phyloP scores from a whole-genome alignment of 345 rosid genomes.

The Stellera chamaejasme region DNA sequence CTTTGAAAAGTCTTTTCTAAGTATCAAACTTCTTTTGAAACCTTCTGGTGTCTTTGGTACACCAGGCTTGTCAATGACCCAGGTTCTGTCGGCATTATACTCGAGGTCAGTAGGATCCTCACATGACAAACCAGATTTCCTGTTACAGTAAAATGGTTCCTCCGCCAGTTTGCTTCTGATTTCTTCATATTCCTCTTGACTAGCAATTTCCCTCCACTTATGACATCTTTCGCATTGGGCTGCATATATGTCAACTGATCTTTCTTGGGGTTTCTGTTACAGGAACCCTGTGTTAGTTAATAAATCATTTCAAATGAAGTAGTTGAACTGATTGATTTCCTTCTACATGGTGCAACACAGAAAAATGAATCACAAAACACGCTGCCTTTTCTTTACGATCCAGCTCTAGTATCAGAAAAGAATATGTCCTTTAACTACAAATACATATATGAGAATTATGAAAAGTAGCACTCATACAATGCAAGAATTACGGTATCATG shows the following conservation, averaged over 20 bases:
- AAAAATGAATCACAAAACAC: too few species aligned
- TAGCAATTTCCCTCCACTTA: conserved; percentile 67
- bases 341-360: too few species aligned
- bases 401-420: too few species aligned
- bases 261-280: conserved; percentile 16
- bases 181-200: conserved; percentile 64
- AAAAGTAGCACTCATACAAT: too few species aligned
- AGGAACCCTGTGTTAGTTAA: background rate
- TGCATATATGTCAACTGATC: conserved; percentile 57
- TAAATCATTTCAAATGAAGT: too few species aligned
- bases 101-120: conserved; percentile 59
- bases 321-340: too few species aligned
- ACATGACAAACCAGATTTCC: conserved; percentile 47
- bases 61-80: conserved; percentile 76
- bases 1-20: conserved; percentile 73
- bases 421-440: too few species aligned
- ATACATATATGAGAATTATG: too few species aligned
- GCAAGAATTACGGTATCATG: too few species aligned
- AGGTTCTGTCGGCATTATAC: conserved; percentile 53
- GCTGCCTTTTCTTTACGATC: too few species aligned
- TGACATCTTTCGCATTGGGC: conserved; percentile 68
- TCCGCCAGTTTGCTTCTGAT: conserved; percentile 49
- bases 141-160: conserved; percentile 44
- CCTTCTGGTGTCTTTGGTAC: conserved; percentile 35
- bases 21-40: conserved; percentile 64